Base-by-base conservation (phyloP, 441 rosid genomes). In the Corymbia citriodora region DNA sequence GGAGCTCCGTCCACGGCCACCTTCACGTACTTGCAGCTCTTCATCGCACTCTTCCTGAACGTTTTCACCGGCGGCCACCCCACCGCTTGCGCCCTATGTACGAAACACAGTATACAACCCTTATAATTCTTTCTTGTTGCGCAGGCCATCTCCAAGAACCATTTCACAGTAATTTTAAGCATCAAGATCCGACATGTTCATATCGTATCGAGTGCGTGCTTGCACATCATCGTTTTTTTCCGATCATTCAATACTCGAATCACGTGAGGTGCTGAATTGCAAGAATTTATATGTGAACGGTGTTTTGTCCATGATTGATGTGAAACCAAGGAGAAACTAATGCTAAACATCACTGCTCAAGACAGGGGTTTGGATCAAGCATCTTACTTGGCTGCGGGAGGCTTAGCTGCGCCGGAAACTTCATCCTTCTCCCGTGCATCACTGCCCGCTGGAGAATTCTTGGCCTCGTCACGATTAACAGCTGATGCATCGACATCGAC, bases 41-140 rank as follows among this genome's bases (percentile, higher is more conserved):
- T 93, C 90, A 91, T 85, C 40, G 88, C 93, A 36, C 90, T 94
- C 87, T 89, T 94, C 92, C 97, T 70, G 36, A 57, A 90, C 13
- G 91, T 90, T 86, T 95, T 92, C 94, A 96, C 96, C 93, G 99
- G 98, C 52, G 98, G 99, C 98, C 99, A 97, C 86, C 98, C 98
- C 88, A 95, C 95, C 79, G 94, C 95, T 92, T 93, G 96, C 72
- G 89, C 83, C 92, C 96, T 95, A 36, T 10, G 21, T 19, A 88
- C 65, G 11, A 33, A n/a, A 45, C 13, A 45, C 74, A 72, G 6
- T 18, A 14, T 55, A 16, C 40, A 16, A 6, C 16, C 21, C 74
- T 65, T 65, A 65, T 15, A 65, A 65, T n/a, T 15, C 74, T 65
- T 65, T 65, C 65, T 59, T n/a, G 21, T n/a, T 15, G 74, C n/a